Conservation (phyloP, 2,329 filamentous ascomycete species). For the Calonectria pteridis region DNA sequence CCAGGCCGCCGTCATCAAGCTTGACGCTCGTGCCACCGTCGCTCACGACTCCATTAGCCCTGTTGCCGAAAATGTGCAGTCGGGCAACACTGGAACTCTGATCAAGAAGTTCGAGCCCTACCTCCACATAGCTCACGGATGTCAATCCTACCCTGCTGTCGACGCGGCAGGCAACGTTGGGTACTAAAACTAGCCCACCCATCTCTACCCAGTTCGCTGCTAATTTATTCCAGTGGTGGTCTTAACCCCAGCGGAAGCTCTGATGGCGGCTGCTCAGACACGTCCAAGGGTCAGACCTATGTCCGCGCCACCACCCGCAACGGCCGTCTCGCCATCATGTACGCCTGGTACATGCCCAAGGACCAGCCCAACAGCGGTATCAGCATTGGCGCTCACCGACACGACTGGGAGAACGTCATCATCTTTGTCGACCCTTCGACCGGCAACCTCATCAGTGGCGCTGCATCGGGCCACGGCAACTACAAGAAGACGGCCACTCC, state of each 20-base stretch:
- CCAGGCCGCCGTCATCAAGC: slow-evolving; percentile 4
- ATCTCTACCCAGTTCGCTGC: neutral
- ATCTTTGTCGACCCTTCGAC: slow-evolving; percentile 48
- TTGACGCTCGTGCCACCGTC: slow-evolving; percentile 34
- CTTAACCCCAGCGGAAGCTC: slow-evolving; percentile 47
- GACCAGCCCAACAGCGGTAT: slow-evolving; percentile 53
- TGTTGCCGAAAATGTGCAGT: slow-evolving; percentile 42
- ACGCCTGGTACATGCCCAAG: slow-evolving; percentile 61
- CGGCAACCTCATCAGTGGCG: slow-evolving; percentile 50
- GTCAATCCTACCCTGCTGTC: slow-evolving; percentile 72
- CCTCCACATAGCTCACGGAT: slow-evolving; percentile 65
- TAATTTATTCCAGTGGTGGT: slow-evolving; percentile 46
- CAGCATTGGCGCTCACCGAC: slow-evolving; percentile 50
- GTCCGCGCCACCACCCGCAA: slow-evolving; percentile 47
- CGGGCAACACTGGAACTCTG: slow-evolving; percentile 39
- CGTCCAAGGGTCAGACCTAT: slow-evolving; percentile 54
- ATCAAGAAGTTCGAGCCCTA: slow-evolving; percentile 48
- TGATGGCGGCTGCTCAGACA: slow-evolving; percentile 47
- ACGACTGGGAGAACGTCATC: slow-evolving; percentile 56
- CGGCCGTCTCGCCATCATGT: slow-evolving; percentile 54
- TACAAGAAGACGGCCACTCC: slow-evolving; percentile 45
- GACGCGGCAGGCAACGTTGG: slow-evolving; percentile 67
- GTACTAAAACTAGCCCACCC: slow-evolving; percentile 52
- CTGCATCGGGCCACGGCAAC: slow-evolving; percentile 52
- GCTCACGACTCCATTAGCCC: slow-evolving; percentile 43